Base-by-base conservation (phyloP, 1,284 basidiomycete genomes). In the Termitomyces sp. region DNA sequence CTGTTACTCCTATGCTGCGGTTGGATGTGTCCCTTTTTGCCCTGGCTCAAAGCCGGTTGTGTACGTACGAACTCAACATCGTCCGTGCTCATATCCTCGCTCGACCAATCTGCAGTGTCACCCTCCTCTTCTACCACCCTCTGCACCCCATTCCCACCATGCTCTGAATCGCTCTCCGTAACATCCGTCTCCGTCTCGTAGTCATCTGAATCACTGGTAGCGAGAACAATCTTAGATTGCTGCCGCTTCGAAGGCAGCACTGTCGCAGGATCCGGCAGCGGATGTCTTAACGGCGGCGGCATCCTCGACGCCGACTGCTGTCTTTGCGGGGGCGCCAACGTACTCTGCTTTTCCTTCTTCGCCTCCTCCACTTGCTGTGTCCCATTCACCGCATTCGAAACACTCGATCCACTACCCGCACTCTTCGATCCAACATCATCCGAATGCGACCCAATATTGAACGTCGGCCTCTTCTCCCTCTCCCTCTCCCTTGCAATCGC, bases 391-490 rank as follows among this genome's bases (percentile, higher is more conserved):
- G 21, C 44, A 44, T 46, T 53, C 44, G 66, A 65, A 4, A 60
- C 57, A 41, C 63, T 62, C 12, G 69, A 69, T 3, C 70, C 70
- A 55, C 70, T 72, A 21, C 67, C 65, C 1, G 75, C 73, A 40
- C 79, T 80, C 61, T 78, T 79, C 34, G 78, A 78, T 5, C 66
- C 68, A 10, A 62, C 70, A 36, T 69, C 68, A 44, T 74, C 71
- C 30, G 81, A 81, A 56, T 73, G 71, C 10, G 82, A 83, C 2
- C 81, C 82, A 54, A 84, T 75, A 59, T 82, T 80, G 58, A 84
- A 83, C 62, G 72, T 71, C 12, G 76, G 65, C 10, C 65, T 68
- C 57, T 63, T 66, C 51, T 65, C 67, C 30, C 61, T 58, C 31
- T 42, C 56, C 57, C 63, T 66, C 51, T 65, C 67, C 30, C 61